Evolutionary conservation across 2,329 filamentous ascomycete species (phyloP).

Genomic region (Chrysoporthe austroafricana): DNA sequence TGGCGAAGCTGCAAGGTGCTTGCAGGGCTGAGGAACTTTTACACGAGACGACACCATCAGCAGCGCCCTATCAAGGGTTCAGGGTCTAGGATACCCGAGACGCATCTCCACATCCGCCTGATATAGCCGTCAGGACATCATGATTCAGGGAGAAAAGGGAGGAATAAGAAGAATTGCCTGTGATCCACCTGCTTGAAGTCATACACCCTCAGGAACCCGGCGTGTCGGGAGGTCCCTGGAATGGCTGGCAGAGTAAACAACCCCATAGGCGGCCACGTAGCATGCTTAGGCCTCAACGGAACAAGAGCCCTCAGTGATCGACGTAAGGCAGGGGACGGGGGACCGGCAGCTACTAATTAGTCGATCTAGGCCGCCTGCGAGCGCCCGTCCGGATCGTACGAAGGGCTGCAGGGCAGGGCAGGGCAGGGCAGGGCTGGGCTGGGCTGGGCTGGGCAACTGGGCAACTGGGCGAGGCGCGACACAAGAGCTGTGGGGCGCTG

Average conservation of each 20-base stretch:
- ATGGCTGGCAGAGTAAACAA: background rate
- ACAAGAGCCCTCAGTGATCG: background rate
- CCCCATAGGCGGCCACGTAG: background rate
- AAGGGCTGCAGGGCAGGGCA: background rate
- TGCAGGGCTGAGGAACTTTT: background rate
- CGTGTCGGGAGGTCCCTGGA: background rate
- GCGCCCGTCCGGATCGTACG: background rate
- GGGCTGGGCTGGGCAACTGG: too few relatives aligned
- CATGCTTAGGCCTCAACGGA: background rate
- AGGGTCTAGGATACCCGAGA: background rate
- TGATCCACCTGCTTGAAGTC: background rate
- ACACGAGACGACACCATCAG: background rate
- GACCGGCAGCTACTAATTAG: background rate
- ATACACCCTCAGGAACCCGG: background rate
- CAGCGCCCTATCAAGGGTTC: background rate
- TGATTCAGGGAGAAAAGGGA: background rate
- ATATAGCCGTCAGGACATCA: background rate
- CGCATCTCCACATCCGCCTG: background rate
- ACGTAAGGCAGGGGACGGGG: background rate
- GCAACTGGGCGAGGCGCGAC: background rate
- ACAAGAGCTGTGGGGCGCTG: background rate
- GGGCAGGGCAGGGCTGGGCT: too few relatives aligned
- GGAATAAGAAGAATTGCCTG: background rate
- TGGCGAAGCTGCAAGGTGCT: background rate
- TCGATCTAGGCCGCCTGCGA: background rate